Base-by-base conservation (phyloP, 768 basidiomycete species). In the Kwoniella sp. region DNA sequence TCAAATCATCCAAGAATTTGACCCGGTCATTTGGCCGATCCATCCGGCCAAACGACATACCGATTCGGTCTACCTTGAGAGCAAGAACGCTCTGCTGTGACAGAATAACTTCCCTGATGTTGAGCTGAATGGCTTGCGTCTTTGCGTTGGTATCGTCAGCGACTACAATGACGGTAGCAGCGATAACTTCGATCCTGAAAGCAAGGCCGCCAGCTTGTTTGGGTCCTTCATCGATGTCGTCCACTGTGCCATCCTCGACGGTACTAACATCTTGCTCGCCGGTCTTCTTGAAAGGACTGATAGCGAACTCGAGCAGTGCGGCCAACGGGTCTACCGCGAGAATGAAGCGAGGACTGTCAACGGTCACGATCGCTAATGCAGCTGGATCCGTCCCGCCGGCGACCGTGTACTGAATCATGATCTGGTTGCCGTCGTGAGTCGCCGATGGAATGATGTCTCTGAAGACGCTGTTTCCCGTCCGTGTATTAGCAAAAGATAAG, bases 401-500 rank as follows among this genome's bases (percentile, higher is more conserved):
- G 59, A 81, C 81, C 2, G 88, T 88, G 73, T 88, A 96, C 27
- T 95, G 80, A 15, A 95, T 69, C 88, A 93, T 95, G 69, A 98
- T 86, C 65, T 78, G 77, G 41, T 95, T 89, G 54, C 92, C 91
- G 44, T 85, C 81, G 62, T 95, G 89, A 50, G 84, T 81, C 12
- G 89, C 86, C 5, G 90, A 85, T 11, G 95, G 93, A 56, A 99
- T 88, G 50, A 99, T 91, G 73, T 98, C 92, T 34, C 91, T 82
- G 78, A 91, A 96, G 63, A 81, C 85, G 22, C 89, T 87, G 40
- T 78, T 78, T 6, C 89, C 88, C 0, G 87, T 81, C 46, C 85
- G 80, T 2, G 85, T 96, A 69, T 93, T 92, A 72, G 81, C 84
- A 79, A 96, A 85, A 0, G 89, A 89, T 67, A 98, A 85, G 0